Conservation (phyloP, 495 filamentous ascomycete species). For the Podospora australis region DNA sequence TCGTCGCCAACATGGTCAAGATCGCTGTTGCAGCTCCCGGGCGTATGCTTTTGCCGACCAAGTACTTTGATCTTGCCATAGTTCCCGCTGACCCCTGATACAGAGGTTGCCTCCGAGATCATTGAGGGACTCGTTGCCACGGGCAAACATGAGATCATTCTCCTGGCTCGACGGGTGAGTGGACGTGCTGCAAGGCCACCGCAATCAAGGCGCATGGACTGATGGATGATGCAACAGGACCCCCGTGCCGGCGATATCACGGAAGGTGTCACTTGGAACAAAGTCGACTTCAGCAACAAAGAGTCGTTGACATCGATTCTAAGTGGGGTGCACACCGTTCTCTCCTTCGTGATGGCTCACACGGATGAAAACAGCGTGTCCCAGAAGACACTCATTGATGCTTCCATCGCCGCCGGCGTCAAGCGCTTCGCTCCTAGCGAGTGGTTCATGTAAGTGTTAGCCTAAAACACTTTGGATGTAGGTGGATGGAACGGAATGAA, state of each 20-base stretch:
- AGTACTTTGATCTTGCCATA: not conserved
- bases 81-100: not conserved
- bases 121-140: constrained; percentile 45
- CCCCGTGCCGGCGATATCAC: constrained; percentile 4
- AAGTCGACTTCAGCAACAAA: constrained; percentile 39
- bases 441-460: constrained; percentile 23
- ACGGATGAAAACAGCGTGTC: constrained; percentile 27
- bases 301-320: constrained; percentile 31
- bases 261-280: constrained; percentile 29
- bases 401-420: constrained; percentile 46
- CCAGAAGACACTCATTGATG: constrained; percentile 48
- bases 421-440: constrained; percentile 50
- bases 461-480: too few relatives aligned
- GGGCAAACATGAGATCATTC: constrained; percentile 46
- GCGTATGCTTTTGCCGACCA: constrained; percentile 27
- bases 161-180: constrained; percentile 36
- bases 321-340: constrained; percentile 45
- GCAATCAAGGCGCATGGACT: not conserved
- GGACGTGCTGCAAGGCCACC: not conserved
- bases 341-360: constrained; percentile 46
- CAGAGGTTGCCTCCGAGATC: constrained; percentile 50
- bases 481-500: too few relatives aligned
- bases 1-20: constrained; percentile 41
- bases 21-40: constrained; percentile 50
- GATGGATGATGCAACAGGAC: constrained; percentile 1